Percentiles rank a stretch among this genome's conserved stretches.
These are phyloP conservation scores for Aureobasidium lini DNA, from an alignment of 2,329 filamentous ascomycete species.

Conservation along the genomic window DNA sequence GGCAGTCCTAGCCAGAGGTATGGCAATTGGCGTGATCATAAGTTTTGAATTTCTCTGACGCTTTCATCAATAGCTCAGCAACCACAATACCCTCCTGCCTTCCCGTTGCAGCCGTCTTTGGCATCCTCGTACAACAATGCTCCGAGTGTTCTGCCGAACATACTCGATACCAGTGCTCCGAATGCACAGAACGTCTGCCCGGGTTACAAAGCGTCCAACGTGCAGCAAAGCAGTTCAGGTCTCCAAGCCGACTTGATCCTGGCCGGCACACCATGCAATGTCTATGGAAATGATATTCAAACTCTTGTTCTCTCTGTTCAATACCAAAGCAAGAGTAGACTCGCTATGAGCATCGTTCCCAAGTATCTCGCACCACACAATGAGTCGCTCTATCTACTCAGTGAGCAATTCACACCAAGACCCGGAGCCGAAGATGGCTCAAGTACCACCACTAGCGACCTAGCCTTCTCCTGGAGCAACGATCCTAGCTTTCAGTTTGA, in stretches of 20 bases:
- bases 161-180: constrained; percentile 21
- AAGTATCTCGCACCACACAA: constrained; percentile 21
- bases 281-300: constrained; percentile 25
- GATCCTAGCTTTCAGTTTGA: constrained; percentile 25
- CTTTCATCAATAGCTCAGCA: constrained; percentile 17
- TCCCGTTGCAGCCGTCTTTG: constrained; percentile 22
- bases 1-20: neutral
- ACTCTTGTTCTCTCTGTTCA: constrained; percentile 22
- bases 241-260: constrained; percentile 24
- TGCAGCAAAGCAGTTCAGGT: constrained; percentile 19
- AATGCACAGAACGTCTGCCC: constrained; percentile 24
- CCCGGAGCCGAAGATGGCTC: constrained; percentile 12
- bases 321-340: constrained; percentile 23
- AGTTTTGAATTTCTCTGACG: neutral
- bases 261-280: constrained; percentile 24
- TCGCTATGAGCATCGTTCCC: constrained; percentile 21
- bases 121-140: constrained; percentile 18
- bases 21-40: neutral
- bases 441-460: constrained; percentile 21
- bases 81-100: constrained; percentile 23
- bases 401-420: constrained; percentile 16
- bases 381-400: constrained; percentile 21
- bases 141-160: constrained; percentile 22
- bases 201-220: constrained; percentile 26
- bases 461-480: constrained; percentile 24